Base-by-base conservation (phyloP, 352 stramenopile species). In the Phytophthora ramorum region DNA sequence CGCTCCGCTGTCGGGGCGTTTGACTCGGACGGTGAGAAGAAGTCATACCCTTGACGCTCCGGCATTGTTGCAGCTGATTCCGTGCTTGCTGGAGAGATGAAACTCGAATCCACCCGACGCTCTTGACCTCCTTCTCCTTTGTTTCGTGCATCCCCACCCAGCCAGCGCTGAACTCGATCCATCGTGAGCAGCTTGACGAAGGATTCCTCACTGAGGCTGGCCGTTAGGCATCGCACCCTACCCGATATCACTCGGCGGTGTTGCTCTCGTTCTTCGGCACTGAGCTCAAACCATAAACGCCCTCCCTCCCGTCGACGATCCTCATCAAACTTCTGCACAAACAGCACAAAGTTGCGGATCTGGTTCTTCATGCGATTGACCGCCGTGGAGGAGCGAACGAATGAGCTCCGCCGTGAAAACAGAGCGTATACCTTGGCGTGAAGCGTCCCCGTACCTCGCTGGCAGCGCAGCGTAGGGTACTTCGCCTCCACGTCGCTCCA, bases 401-500 rank as follows among this genome's bases (percentile, higher is more conserved):
- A 71, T 1, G 13, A 26, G 20, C 35, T 28, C 4, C 44, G 43
- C 16, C 16, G 38, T 13, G 47, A 62, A 28, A 67, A 70, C 0
- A 66, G 20, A n/a, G 50, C 28, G 24, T 52, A 63, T 7, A 69
- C 32, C 38, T 71, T 69, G 20, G 49, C 26, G 10, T 71, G 57
- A 38, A 69, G 47, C 7, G 51, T 61, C 4, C 40, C 41, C 3
- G 46, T 16, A 5, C 45, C 52, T 28, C 50, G 51, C 6, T 57
- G n/a, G 19, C 55, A 60, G 6, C 37, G 55, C 37, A 61, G 13
- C 0, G 58, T 52, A 10, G 66, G 49, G 22, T 62, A 60, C 24
- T 59, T 68, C 2, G 41, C 51, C 37, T 72, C 62, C n/a, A 72
- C 56, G 14, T 71, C 56, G 38, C 56, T 64, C 63, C 62, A 75